Percentiles rank a stretch among this genome's conserved stretches.
phyloP scores from a whole-genome alignment of 2,329 filamentous ascomycete species.

The Podosphaera leucotricha region DNA sequence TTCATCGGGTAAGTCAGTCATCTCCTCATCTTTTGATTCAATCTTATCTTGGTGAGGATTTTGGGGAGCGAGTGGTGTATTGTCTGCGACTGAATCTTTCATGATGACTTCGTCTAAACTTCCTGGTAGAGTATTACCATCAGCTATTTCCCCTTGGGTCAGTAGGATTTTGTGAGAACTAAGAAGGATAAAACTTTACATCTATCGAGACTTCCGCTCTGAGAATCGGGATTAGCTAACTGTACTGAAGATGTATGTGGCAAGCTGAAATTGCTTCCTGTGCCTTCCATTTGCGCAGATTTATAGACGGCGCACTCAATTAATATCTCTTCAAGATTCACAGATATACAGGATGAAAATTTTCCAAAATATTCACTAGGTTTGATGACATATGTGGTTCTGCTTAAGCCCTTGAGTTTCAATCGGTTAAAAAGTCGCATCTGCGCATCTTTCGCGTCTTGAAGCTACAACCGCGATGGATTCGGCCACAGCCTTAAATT shows the following conservation, averaged over 20 bases:
- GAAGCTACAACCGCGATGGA: no score
- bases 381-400: no score
- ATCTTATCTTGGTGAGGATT: conserved; percentile 26
- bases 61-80: conserved; percentile 34
- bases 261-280: background rate
- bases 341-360: no score
- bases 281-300: background rate
- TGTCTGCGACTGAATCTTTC: background rate
- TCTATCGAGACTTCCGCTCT: background rate
- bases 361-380: no score
- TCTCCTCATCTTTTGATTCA: conserved; percentile 51
- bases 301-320: background rate
- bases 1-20: conserved; percentile 40
- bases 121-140: background rate
- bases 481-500: no score
- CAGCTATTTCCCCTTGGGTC: background rate
- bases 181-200: background rate
- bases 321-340: background rate
- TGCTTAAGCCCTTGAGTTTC: no score
- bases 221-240: background rate
- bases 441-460: no score
- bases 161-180: background rate
- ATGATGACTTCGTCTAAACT: background rate
- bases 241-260: background rate
- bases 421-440: no score